These are phyloP conservation scores for Lactarius evosmus DNA, from an alignment of 768 basidiomycete species.

Conservation along the genomic window DNA sequence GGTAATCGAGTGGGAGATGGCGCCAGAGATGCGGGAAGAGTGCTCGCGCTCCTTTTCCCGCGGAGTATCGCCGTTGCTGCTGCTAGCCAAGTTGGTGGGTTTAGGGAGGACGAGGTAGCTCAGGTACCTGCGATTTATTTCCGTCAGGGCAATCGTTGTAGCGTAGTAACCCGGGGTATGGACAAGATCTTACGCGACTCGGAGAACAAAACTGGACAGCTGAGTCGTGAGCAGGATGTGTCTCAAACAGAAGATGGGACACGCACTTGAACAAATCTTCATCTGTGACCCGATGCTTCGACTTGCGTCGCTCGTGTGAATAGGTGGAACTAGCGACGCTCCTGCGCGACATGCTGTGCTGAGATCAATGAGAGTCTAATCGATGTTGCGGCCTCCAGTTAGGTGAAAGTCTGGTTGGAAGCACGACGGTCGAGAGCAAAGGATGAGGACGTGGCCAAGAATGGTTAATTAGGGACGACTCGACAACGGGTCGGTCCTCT, in stretches of 20 bases:
- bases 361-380: background rate
- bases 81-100: constrained; percentile 35
- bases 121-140: constrained; percentile 50
- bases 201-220: constrained; percentile 63
- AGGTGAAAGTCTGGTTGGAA: background rate
- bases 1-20: constrained; percentile 53
- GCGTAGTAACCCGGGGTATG: constrained; percentile 7
- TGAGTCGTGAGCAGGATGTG: constrained; percentile 25
- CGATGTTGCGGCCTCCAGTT: background rate
- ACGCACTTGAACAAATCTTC: constrained; percentile 84
- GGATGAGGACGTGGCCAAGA: background rate
- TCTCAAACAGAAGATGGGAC: constrained; percentile 25
- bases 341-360: constrained; percentile 57
- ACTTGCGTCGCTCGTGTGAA: constrained; percentile 67
- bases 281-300: constrained; percentile 75
- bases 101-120: constrained; percentile 69
- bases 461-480: background rate
- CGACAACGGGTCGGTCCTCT: background rate
- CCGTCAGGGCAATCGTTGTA: background rate
- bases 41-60: constrained; percentile 56
- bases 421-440: background rate
- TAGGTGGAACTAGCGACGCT: constrained; percentile 54
- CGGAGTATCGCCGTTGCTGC: constrained; percentile 34
- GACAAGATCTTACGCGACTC: constrained; percentile 66
- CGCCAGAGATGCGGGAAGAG: constrained; percentile 60